Percentiles rank a stretch among this genome's conserved stretches.
Conservation (phyloP, 306 rosid species). For the Cotoneaster glaucophyllus region DNA sequence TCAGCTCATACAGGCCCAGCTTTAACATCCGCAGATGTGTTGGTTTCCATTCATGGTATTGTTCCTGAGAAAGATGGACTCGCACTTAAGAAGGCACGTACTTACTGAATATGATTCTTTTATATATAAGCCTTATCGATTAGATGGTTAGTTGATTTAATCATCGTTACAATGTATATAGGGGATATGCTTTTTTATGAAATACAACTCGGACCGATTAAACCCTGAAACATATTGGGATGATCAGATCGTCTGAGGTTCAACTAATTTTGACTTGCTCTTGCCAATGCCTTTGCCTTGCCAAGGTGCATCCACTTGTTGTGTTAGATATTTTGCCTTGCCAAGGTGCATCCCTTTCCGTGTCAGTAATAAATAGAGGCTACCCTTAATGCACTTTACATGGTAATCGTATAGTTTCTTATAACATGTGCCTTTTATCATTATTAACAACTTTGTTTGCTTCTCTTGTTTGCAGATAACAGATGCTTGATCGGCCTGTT, state of each 20-base stretch:
- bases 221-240: neutral
- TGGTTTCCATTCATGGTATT: slow-evolving; percentile 93
- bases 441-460: slow-evolving; percentile 2
- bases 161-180: neutral
- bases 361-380: neutral
- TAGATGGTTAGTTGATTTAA: neutral
- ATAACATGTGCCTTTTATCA: neutral
- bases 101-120: slow-evolving; percentile 7
- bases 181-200: neutral
- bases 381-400: neutral
- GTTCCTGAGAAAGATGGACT: slow-evolving; percentile 86
- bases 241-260: neutral
- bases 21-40: slow-evolving; percentile 85
- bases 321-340: neutral
- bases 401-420: neutral
- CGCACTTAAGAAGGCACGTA: slow-evolving; percentile 78
- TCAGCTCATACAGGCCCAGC: slow-evolving; percentile 99
- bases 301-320: no score
- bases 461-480: slow-evolving; percentile 64
- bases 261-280: neutral
- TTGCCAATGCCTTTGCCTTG: neutral
- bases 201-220: neutral
- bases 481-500: slow-evolving; percentile 98
- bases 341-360: neutral
- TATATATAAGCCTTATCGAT: neutral